Evolutionary conservation across 2,329 filamentous ascomycete species (phyloP).

Genomic region (Colletotrichum brevisporum): DNA sequence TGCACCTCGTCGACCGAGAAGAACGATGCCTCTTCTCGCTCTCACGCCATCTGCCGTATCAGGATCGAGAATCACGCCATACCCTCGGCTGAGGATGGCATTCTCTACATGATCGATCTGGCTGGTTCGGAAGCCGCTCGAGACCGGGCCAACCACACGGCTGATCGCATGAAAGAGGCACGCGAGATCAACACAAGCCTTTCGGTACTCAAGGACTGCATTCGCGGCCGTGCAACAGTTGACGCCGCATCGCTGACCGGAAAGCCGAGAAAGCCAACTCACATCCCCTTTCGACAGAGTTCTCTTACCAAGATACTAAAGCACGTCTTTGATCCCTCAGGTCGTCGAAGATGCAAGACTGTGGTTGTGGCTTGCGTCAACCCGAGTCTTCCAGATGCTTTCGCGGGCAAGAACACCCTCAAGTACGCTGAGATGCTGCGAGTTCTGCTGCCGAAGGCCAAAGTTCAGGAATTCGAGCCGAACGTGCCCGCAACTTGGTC

Average conservation of each 20-base stretch:
- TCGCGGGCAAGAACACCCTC: conserved; percentile 63
- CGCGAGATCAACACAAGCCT: conserved; percentile 64
- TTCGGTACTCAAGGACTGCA: conserved; percentile 66
- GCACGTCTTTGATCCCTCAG: conserved; percentile 62
- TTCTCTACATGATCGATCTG: conserved; percentile 63
- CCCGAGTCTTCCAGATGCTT: conserved; percentile 59
- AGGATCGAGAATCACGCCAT: conserved; percentile 53
- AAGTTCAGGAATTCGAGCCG: conserved; percentile 44
- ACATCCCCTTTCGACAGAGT: conserved; percentile 63
- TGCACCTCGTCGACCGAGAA: conserved; percentile 58
- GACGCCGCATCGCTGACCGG: conserved; percentile 45
- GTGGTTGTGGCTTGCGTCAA: conserved; percentile 64
- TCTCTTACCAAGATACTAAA: conserved; percentile 63
- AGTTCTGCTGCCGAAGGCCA: conserved; percentile 51
- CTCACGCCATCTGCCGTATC: conserved; percentile 64
- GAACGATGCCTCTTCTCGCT: conserved; percentile 63
- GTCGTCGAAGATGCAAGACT: conserved; percentile 56
- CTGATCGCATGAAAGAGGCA: conserved; percentile 61
- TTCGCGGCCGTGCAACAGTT: conserved; percentile 58
- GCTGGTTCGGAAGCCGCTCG: conserved; percentile 64
- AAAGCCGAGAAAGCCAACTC: conserved; percentile 49
- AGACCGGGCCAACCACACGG: conserved; percentile 55
- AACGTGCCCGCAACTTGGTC: conserved; percentile 55
- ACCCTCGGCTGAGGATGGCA: conserved; percentile 53
- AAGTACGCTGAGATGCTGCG: conserved; percentile 64